Conservation (phyloP, 176 grass and related monocot species). For the Oryza brachyantha region DNA sequence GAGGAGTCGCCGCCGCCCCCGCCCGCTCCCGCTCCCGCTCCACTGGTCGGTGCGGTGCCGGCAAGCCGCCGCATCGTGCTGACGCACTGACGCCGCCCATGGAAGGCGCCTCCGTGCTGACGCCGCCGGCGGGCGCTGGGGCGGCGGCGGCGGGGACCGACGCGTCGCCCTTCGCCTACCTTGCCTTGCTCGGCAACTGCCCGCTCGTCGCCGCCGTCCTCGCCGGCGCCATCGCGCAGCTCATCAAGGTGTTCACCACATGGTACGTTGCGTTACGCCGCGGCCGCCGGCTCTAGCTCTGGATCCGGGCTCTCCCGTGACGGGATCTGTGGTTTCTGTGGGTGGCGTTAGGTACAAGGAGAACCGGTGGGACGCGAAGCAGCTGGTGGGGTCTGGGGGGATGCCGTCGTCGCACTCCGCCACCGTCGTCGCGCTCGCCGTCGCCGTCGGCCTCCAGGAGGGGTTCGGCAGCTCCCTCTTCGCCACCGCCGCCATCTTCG, state of each 20-base stretch:
- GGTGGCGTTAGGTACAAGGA: conserved; percentile 81
- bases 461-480: conserved; percentile 67
- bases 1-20: neutral
- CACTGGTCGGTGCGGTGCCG: neutral
- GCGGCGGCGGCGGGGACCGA: conserved; percentile 1
- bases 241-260: conserved; percentile 84
- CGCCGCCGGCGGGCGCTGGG: neutral
- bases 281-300: too few species aligned
- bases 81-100: too few species aligned
- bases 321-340: neutral
- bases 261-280: conserved; percentile 54
- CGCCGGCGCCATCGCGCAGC: conserved; percentile 74
- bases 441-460: conserved; percentile 61
- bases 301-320: conserved; percentile 37
- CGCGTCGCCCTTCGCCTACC: conserved; percentile 63
- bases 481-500: conserved; percentile 74
- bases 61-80: too few species aligned
- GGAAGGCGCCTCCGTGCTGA: conserved; percentile 11
- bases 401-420: conserved; percentile 92
- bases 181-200: conserved; percentile 60
- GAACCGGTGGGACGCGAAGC: conserved; percentile 91
- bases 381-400: conserved; percentile 72
- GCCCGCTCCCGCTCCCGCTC: too few species aligned
- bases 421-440: conserved; percentile 73
- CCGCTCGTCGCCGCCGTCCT: conserved; percentile 65